phyloP scores from a whole-genome alignment of 306 rosid species.

The Canavalia gladiata region DNA sequence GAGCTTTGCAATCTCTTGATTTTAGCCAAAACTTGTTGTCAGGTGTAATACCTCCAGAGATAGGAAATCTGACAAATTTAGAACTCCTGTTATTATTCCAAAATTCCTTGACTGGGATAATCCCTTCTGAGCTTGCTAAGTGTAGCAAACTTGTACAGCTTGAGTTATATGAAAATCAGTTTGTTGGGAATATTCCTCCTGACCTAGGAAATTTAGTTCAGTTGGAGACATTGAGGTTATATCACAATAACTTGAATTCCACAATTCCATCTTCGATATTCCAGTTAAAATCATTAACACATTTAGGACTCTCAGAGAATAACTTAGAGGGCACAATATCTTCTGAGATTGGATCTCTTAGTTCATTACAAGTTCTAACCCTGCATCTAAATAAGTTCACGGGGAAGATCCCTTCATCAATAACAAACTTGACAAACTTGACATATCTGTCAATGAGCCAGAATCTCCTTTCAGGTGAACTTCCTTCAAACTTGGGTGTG shows the following conservation, averaged over 20 bases:
- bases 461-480: conserved; percentile 78
- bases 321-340: conserved; percentile 72
- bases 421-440: conserved; percentile 73
- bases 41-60: conserved; percentile 67
- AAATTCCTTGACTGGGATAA: conserved; percentile 68
- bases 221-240: conserved; percentile 60
- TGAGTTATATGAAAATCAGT: conserved; percentile 60
- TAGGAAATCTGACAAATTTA: conserved; percentile 72
- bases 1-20: conserved; percentile 61
- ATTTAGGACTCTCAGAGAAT: conserved; percentile 71
- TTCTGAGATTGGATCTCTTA: conserved; percentile 71
- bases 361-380: conserved; percentile 68
- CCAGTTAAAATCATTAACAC: conserved; percentile 65
- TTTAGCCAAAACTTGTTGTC: conserved; percentile 75
- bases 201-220: conserved; percentile 71
- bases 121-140: conserved; percentile 70
- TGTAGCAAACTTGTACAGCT: conserved; percentile 65
- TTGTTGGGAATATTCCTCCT: conserved; percentile 72
- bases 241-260: conserved; percentile 64
- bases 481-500: conserved; percentile 74
- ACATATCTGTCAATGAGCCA: conserved; percentile 65
- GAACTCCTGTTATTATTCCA: conserved; percentile 50
- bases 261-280: conserved; percentile 74
- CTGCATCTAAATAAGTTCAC: conserved; percentile 71
- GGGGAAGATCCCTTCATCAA: conserved; percentile 73